Percentiles rank a stretch among this genome's conserved stretches.
Conservation (phyloP, 805 yeast species). For the Pichia heedii region DNA sequence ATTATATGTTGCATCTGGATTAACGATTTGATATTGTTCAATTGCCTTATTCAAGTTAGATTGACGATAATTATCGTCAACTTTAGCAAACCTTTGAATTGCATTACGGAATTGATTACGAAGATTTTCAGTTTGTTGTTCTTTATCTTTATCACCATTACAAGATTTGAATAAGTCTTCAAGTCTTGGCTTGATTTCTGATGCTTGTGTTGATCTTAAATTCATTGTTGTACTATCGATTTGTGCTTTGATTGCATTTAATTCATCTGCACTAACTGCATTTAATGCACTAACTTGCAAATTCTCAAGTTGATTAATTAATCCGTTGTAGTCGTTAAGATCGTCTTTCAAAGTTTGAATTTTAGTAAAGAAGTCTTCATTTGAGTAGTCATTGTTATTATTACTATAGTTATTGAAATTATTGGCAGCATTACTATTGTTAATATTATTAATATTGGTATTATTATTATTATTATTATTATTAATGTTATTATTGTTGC, state of each 20-base stretch:
- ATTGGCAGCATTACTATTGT: background rate
- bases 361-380: slow-evolving; percentile 52
- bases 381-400: background rate
- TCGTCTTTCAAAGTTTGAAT: slow-evolving; percentile 60
- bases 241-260: slow-evolving; percentile 60
- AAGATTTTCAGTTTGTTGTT: slow-evolving; percentile 82
- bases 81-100: slow-evolving; percentile 78
- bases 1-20: slow-evolving; percentile 73
- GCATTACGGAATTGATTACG: slow-evolving; percentile 77
- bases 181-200: slow-evolving; percentile 62
- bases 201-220: slow-evolving; percentile 65
- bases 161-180: slow-evolving; percentile 67
- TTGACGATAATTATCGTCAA: slow-evolving; percentile 81
- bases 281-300: slow-evolving; percentile 63
- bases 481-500: background rate
- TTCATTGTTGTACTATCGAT: slow-evolving; percentile 71
- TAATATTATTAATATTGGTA: background rate
- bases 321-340: slow-evolving; percentile 59
- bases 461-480: background rate
- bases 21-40: slow-evolving; percentile 85
- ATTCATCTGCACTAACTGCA: slow-evolving; percentile 65
- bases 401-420: background rate
- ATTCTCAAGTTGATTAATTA: slow-evolving; percentile 59
- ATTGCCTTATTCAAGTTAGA: slow-evolving; percentile 81
- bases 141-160: slow-evolving; percentile 66